Percentiles rank a stretch among this genome's conserved stretches.
Conservation (phyloP, 306 rosid species). For the Acmispon strigosus region DNA sequence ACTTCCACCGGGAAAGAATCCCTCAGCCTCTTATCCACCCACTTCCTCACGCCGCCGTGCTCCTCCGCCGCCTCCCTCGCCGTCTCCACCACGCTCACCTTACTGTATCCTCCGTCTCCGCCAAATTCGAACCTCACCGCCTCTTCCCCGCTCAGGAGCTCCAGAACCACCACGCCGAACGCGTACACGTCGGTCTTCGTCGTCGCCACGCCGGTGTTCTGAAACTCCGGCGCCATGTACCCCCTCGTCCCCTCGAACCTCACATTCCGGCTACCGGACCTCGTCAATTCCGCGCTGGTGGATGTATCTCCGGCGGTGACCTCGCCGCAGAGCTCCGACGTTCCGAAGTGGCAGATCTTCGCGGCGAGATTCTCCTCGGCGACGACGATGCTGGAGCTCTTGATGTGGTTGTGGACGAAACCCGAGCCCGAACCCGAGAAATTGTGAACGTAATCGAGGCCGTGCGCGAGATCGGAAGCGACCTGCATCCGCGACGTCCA, state of each 20-base stretch:
- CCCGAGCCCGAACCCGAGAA: slow-evolving; percentile 47
- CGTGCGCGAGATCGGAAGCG: slow-evolving; percentile 87
- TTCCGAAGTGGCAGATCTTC: slow-evolving; percentile 82
- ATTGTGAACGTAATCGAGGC: slow-evolving; percentile 84
- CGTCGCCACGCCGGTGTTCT: slow-evolving; percentile 47
- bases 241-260: slow-evolving; percentile 84
- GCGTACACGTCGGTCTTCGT: slow-evolving; percentile 84
- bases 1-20: slow-evolving; percentile 84
- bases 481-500: slow-evolving; percentile 79
- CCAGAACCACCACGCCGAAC: slow-evolving; percentile 80
- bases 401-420: slow-evolving; percentile 79
- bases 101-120: slow-evolving; percentile 38
- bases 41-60: slow-evolving; percentile 45
- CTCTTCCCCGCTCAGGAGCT: slow-evolving; percentile 75
- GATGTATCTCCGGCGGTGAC: not conserved
- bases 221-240: slow-evolving; percentile 89
- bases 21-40: slow-evolving; percentile 71
- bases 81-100: slow-evolving; percentile 65
- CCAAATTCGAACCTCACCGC: slow-evolving; percentile 44
- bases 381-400: slow-evolving; percentile 64
- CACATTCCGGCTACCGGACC: slow-evolving; percentile 32
- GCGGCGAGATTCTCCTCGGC: slow-evolving; percentile 34
- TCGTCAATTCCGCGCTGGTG: not conserved
- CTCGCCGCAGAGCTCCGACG: slow-evolving; percentile 77
- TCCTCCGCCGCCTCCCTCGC: slow-evolving; percentile 50